Conservation (phyloP, 257 asterid genomes). For the Solanum chiquidenum region DNA sequence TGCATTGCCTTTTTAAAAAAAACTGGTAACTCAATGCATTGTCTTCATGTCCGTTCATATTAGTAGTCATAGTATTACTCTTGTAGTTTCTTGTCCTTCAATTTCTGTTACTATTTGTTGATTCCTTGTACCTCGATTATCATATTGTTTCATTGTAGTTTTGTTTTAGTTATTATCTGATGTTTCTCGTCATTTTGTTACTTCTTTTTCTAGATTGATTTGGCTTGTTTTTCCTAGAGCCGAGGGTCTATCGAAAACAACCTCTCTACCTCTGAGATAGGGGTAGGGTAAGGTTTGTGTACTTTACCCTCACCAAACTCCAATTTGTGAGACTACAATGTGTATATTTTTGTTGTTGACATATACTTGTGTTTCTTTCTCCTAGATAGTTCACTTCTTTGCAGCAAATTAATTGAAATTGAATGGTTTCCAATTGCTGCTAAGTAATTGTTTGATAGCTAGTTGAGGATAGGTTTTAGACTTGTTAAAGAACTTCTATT, state of each 20-base stretch:
- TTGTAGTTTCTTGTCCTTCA: background rate
- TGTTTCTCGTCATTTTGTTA: background rate
- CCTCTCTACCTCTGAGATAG: background rate
- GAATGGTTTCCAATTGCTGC: background rate
- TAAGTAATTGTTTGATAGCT: background rate
- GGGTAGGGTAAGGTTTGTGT: background rate
- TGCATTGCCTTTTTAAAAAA: no score
- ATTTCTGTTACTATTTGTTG: background rate
- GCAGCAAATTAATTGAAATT: background rate
- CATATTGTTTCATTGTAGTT: background rate
- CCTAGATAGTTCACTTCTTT: background rate
- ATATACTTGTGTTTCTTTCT: background rate
- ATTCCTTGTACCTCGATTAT: background rate
- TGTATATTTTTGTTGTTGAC: background rate
- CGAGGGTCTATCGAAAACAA: background rate
- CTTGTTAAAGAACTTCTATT: background rate
- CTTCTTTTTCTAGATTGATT: background rate
- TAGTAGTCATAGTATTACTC: background rate
- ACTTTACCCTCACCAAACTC: background rate
- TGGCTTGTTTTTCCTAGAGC: background rate
- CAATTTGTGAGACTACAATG: background rate
- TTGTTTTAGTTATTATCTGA: background rate
- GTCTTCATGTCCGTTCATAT: background rate
- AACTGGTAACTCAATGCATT: background rate
- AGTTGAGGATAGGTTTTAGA: background rate